Base-by-base conservation (phyloP, 495 filamentous ascomycete species). In the Penicillium lagena region DNA sequence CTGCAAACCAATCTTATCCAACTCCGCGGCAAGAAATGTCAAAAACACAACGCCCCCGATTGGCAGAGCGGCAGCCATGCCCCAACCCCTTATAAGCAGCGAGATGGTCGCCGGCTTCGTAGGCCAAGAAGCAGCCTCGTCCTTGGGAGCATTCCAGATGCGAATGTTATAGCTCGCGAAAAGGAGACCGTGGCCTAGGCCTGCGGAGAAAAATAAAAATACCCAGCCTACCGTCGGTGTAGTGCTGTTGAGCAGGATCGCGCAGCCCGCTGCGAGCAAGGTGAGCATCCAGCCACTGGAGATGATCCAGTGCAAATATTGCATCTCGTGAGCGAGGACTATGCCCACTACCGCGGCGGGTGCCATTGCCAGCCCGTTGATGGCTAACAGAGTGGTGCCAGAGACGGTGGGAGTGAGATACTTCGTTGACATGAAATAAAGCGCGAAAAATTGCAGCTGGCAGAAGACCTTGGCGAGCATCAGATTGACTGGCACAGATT, bases 371-470 rank as follows among this genome's bases (percentile, higher is more conserved):
- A 75, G 64, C 12, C 64, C 64, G 7, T 60, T 56, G 28, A 71
- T 40, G 27, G 62, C 55, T 6, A 87, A 70, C 6, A 87, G 51
- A 2, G 77, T 70, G 5, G 88, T 62, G 8, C 83, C 82, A 1
- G 81, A 63, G 2, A 80, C 46, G 7, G 78, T 76, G 0, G 78
- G 67, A 0, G 67, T 60, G 38, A 73, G 68, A 39, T 66, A 74
- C 43, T 79, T 77, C 27, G 84, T 72, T 8, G 78, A 73, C 40
- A 79, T 64, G 53, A 82, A 82, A 59, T 82, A 89, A 15, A 89
- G 67, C 0, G 83, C 73, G 29, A 83, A 60, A 41, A 77, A 83
- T 50, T 86, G 83, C 0, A 90, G 51, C 0, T 72, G 67, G 36
- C 53, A 46, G 35, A 69, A 69, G 12, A 76, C 56, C 47, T 75